Conservation (phyloP, 208 protist genomes). For the Zelonia costaricensis region DNA sequence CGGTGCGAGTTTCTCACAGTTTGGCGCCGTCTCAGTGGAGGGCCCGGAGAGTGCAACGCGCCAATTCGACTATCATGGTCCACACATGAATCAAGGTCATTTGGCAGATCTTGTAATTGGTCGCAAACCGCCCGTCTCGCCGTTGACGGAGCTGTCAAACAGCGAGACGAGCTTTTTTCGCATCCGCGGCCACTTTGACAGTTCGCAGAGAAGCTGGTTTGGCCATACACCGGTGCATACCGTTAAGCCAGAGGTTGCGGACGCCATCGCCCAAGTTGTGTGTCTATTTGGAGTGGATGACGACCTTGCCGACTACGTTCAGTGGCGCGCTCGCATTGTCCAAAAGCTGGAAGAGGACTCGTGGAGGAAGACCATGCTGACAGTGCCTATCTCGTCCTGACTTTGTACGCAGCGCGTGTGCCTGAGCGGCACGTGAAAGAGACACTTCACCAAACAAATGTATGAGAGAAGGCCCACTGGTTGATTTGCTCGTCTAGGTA, state of each 20-base stretch:
- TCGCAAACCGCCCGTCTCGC: not conserved
- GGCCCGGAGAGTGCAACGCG: constrained; percentile 14
- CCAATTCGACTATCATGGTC: constrained; percentile 46
- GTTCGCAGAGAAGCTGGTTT: constrained; percentile 20
- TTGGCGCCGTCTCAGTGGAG: constrained; percentile 8
- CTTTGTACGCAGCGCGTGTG: no score
- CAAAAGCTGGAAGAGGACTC: constrained; percentile 16
- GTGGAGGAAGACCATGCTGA: constrained; percentile 25
- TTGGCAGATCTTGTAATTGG: constrained; percentile 39
- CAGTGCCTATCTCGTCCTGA: no score
- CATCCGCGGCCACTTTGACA: constrained; percentile 10
- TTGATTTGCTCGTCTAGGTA: no score
- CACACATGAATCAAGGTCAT: constrained; percentile 42
- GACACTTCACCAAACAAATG: no score
- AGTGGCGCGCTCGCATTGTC: constrained; percentile 25
- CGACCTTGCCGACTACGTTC: constrained; percentile 54
- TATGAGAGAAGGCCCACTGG: no score
- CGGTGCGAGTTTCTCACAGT: constrained; percentile 31
- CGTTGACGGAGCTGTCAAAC: constrained; percentile 16
- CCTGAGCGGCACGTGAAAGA: no score
- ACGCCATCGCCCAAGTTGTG: constrained; percentile 33
- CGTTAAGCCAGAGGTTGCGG: constrained; percentile 36
- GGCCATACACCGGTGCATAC: constrained; percentile 74
- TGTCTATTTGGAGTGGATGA: constrained; percentile 53
- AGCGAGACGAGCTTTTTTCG: constrained; percentile 28